Base-by-base conservation (phyloP, 495 filamentous ascomycete genomes). In the Xylaria bambusicola region DNA sequence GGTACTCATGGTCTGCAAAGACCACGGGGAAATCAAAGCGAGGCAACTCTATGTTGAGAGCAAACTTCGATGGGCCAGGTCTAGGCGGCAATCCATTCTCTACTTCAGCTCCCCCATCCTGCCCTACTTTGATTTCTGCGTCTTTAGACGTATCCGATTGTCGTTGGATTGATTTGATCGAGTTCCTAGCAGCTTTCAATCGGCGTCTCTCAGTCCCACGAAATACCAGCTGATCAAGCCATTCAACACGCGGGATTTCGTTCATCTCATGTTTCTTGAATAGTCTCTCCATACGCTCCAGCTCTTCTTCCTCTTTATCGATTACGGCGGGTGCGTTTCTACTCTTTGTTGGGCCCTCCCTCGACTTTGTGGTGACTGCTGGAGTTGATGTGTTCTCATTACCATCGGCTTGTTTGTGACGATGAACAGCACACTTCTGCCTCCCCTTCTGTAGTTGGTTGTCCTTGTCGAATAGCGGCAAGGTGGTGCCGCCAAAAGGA, bases 201-300 rank as follows among this genome's bases (percentile, higher is more conserved):
- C 87, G 86, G 55, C 86, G 81, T 75, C 88, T 92, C 72, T 95
- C 92, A 49, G 94, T 80, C 42, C 87, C 86, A 38, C 92, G 87
- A 68, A 96, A 97, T 6, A 96, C 91, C 58, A 98, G 79, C 62
- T 92, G 88, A 68, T 99, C 94, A 50, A 99, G 82, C 94, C 94
- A 98, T 68, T 95, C 92, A 44, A 94, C 88, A 15, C 90, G 83
- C 2, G 89, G 86, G 13, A 99, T 93, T 65, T 98, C 93, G 21
- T 91, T 91, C 86, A 97, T 94, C 69, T 99, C 94, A 65, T 97
- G 95, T 71, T 97, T 95, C 76, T 99, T 99, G 65, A 99, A 88
- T 46, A 97, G 67, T 52, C 85, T 86, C 69, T 96, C 91, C 41
- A 97, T 78, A 15, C 93, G 80, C 59, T 94, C 90, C 42, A 93